A percentile compares a stretch with the other conserved stretches of the same genome.
Conservation (phyloP, 2,329 filamentous ascomycete species). For the Harringtonia lauricola region DNA sequence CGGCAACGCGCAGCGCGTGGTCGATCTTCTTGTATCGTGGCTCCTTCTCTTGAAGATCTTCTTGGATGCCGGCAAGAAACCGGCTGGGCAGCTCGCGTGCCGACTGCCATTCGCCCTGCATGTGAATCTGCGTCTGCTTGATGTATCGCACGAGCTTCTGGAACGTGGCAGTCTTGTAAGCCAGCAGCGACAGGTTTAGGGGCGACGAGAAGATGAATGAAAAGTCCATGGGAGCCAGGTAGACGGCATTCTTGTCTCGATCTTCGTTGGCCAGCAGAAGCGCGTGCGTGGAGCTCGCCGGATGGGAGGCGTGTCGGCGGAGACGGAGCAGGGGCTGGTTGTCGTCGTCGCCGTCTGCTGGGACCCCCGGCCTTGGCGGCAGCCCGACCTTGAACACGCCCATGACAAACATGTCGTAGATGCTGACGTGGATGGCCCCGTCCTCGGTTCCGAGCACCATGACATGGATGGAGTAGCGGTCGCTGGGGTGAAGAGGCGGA, state of each 20-base stretch:
- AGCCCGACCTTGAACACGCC: conserved; percentile 48
- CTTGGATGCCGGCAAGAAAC: conserved; percentile 69
- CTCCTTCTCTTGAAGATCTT: conserved; percentile 55
- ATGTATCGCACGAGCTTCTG: conserved; percentile 83
- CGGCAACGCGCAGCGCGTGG: conserved; percentile 71
- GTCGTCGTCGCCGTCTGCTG: conserved; percentile 1
- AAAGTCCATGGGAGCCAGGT: conserved; percentile 70
- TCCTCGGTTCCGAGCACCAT: conserved; percentile 64
- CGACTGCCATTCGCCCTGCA: conserved; percentile 73
- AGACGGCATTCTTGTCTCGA: conserved; percentile 31
- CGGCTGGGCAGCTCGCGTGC: conserved; percentile 66
- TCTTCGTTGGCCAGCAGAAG: conserved; percentile 42
- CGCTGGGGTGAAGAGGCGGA: conserved; percentile 46
- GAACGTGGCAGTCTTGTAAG: conserved; percentile 76
- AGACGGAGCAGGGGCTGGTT: conserved; percentile 18
- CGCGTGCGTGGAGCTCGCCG: conserved; percentile 63
- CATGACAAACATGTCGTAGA: conserved; percentile 78
- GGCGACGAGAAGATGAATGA: conserved; percentile 70
- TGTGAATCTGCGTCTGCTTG: conserved; percentile 66
- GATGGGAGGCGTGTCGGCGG: conserved; percentile 57
- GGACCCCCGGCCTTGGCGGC: conserved; percentile 9
- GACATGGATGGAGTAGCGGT: conserved; percentile 67
- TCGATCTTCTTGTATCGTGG: conserved; percentile 48
- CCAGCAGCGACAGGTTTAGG: conserved; percentile 71
- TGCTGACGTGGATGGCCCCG: conserved; percentile 63